Conservation (phyloP, 371 early-diverging fungal genomes). For the Mycotypha africana region DNA sequence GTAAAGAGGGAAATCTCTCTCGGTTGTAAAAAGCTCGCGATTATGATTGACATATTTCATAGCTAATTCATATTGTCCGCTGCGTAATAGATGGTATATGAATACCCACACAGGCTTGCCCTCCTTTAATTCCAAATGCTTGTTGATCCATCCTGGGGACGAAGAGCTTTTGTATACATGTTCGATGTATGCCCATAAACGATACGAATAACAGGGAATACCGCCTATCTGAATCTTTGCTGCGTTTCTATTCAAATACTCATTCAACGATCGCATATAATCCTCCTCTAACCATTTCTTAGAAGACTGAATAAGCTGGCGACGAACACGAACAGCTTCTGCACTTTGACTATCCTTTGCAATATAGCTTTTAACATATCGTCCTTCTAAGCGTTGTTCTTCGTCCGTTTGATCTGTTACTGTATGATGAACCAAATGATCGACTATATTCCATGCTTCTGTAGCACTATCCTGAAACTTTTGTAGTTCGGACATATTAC, state of each 20-base stretch:
- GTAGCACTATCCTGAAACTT: conserved; percentile 11
- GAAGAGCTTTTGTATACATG: conserved; percentile 7
- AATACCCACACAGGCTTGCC: conserved; percentile 80
- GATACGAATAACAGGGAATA: conserved; percentile 14
- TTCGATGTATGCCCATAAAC: conserved; percentile 10
- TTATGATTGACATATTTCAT: conserved; percentile 55
- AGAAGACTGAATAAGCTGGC: conserved; percentile 7
- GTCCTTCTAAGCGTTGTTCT: conserved; percentile 5
- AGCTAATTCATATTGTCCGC: conserved; percentile 64
- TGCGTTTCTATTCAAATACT: conserved; percentile 9
- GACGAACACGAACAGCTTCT: conserved; percentile 3
- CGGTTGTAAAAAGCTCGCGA: conserved; percentile 47
- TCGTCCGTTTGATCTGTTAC: conserved; percentile 2
- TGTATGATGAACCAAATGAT: too few species aligned
- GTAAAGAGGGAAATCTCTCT: conserved; percentile 61
- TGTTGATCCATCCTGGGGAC: conserved; percentile 16
- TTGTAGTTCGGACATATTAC: conserved; percentile 10
- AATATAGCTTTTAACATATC: conserved; percentile 8
- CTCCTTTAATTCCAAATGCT: conserved; percentile 41
- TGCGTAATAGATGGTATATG: conserved; percentile 73
- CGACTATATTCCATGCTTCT: conserved; percentile 14
- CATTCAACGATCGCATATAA: conserved; percentile 9
- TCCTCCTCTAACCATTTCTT: conserved; percentile 22
- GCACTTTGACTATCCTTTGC: conserved; percentile 1
- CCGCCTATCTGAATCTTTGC: conserved; percentile 12